Percentiles rank a stretch among this genome's conserved stretches.
These are phyloP conservation scores for Mucor saturninus DNA, from an alignment of 371 early-diverging fungal genomes.

Conservation along the genomic window DNA sequence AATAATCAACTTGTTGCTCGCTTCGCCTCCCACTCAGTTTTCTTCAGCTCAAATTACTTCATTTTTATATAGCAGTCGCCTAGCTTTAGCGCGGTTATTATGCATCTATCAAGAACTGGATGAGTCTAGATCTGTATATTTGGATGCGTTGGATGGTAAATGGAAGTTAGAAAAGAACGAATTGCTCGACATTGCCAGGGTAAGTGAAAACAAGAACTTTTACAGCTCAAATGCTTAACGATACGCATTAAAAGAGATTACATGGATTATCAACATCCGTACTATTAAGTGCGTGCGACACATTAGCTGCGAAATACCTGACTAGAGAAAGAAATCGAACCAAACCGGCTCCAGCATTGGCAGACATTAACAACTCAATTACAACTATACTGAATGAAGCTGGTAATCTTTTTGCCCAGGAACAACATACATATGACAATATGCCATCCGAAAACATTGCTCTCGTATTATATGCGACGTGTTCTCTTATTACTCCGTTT, in stretches of 20 bases:
- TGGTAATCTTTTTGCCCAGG: constrained; percentile 30
- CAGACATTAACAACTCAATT: constrained; percentile 27
- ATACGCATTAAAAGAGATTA: not conserved
- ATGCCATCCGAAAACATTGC: constrained; percentile 16
- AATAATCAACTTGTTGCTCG: constrained; percentile 11
- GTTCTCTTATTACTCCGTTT: constrained; percentile 13
- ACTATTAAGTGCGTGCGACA: constrained; percentile 10
- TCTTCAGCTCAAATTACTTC: constrained; percentile 23
- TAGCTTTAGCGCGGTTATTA: constrained; percentile 35
- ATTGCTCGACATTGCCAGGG: constrained; percentile 27
- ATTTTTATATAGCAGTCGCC: constrained; percentile 23
- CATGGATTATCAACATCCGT: not conserved
- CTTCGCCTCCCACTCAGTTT: not conserved
- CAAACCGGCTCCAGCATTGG: constrained; percentile 20
- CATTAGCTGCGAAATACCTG: constrained; percentile 21
- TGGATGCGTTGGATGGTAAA: constrained; percentile 27
- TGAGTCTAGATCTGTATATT: constrained; percentile 9
- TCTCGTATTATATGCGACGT: constrained; percentile 23
- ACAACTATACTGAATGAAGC: constrained; percentile 27
- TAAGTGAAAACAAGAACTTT: constrained; percentile 6
- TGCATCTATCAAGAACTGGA: constrained; percentile 33
- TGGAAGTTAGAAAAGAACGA: constrained; percentile 25
- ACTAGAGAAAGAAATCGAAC: constrained; percentile 29
- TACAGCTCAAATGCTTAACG: too few species aligned
- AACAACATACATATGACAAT: not conserved